phyloP scores from a whole-genome alignment of 2,329 filamentous ascomycete genomes.

The Exserohilum turcica region DNA sequence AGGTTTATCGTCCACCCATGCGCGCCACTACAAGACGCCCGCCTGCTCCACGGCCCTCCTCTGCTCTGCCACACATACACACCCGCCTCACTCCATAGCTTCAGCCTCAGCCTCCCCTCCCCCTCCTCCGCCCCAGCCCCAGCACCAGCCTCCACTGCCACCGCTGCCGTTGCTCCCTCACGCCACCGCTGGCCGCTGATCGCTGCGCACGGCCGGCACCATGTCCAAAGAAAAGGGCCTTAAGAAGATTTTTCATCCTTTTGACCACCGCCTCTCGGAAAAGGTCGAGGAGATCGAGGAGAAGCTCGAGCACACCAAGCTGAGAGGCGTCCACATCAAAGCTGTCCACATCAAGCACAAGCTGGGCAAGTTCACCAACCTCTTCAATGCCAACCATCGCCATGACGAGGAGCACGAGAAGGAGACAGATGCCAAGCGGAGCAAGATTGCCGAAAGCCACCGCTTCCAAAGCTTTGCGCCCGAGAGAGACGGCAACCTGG shows the following conservation, averaged over 20 bases:
- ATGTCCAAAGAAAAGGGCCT: conserved; percentile 35
- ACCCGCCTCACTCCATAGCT: no score
- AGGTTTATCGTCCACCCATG: conserved; percentile 23
- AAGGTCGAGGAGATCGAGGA: conserved; percentile 46
- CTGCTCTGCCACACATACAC: conserved; percentile 15
- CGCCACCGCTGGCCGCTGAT: conserved; percentile 17
- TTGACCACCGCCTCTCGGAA: conserved; percentile 37
- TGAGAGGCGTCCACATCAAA: conserved; percentile 58
- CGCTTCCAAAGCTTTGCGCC: conserved; percentile 92
- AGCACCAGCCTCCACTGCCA: no score
- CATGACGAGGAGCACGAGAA: conserved; percentile 94
- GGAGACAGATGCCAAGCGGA: conserved; percentile 79
- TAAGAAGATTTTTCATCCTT: conserved; percentile 48
- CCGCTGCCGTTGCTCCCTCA: conserved; percentile 10
- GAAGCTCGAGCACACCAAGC: conserved; percentile 54
- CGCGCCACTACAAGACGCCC: conserved; percentile 28
- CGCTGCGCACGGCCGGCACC: conserved; percentile 18
- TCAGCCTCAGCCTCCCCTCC: conserved; percentile 24
- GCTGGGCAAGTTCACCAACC: conserved; percentile 67
- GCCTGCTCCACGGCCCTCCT: conserved; percentile 16
- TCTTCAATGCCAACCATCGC: conserved; percentile 85
- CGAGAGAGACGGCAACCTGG: conserved; percentile 78
- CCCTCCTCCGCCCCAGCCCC: conserved; percentile 1
- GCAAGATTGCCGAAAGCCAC: conserved; percentile 71
- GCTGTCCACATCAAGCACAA: conserved; percentile 66